Percentiles rank a stretch among this genome's conserved stretches.
Evolutionary conservation across 75 land plant species (phyloP).

Genomic region (Pinus taeda): DNA sequence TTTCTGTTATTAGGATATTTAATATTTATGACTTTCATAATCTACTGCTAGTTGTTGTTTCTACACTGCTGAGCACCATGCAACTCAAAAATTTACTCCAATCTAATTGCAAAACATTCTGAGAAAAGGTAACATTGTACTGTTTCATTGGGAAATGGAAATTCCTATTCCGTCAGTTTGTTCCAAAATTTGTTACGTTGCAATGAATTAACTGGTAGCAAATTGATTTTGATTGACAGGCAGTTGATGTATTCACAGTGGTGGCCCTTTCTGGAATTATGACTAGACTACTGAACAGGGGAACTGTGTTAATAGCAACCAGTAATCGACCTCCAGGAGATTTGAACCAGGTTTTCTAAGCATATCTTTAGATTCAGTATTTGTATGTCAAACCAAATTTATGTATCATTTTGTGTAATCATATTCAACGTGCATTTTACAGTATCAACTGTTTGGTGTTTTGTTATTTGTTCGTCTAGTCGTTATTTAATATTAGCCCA

Average conservation of each 20-base stretch:
- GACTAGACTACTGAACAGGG: slow-evolving; percentile 75
- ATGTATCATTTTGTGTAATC: neutral
- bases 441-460: neutral
- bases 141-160: neutral
- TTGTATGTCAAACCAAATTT: neutral
- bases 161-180: neutral
- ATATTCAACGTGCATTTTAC: neutral
- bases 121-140: neutral
- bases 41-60: too few relatives aligned
- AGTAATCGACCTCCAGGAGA: slow-evolving; percentile 95
- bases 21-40: too few relatives aligned
- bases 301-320: slow-evolving; percentile 84
- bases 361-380: neutral
- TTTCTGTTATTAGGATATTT: too few relatives aligned
- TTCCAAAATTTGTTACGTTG: neutral
- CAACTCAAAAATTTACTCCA: neutral
- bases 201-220: neutral
- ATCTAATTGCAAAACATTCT: neutral
- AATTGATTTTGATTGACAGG: slow-evolving; percentile 39
- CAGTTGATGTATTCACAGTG: slow-evolving; percentile 97
- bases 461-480: neutral
- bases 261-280: slow-evolving; percentile 94
- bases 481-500: neutral
- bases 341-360: slow-evolving; percentile 73
- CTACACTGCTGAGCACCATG: too few relatives aligned